A percentile compares a stretch with the other conserved stretches of the same genome.
Evolutionary conservation across 2,329 filamentous ascomycete species (phyloP).

Genomic region (Colletotrichum magnum): DNA sequence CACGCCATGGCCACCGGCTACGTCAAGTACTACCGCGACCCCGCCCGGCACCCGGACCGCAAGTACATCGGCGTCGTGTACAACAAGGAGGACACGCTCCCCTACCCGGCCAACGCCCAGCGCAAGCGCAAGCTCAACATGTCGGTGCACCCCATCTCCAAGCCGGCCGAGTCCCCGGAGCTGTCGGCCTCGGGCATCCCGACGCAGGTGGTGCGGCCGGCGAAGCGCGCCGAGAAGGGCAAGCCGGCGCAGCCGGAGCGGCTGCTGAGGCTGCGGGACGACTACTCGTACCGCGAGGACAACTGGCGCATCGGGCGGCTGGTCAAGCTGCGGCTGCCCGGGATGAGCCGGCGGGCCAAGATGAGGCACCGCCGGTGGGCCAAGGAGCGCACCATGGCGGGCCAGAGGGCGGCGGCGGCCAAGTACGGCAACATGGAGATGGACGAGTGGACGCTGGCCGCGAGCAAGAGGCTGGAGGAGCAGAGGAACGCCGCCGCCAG

Average conservation of each 20-base stretch:
- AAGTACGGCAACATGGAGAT: constrained; percentile 46
- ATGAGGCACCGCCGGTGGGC: constrained; percentile 61
- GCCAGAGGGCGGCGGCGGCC: constrained; percentile 55
- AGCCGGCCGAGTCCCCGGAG: constrained; percentile 52
- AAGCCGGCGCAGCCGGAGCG: constrained; percentile 58
- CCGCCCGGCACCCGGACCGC: constrained; percentile 82
- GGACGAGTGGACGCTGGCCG: constrained; percentile 46
- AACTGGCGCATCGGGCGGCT: constrained; percentile 72
- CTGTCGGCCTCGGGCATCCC: constrained; percentile 67
- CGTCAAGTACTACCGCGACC: constrained; percentile 97
- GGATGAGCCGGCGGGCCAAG: constrained; percentile 61
- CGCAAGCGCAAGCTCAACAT: constrained; percentile 84
- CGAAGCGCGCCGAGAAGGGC: constrained; percentile 45
- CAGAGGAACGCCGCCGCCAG: constrained; percentile 45
- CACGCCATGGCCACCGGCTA: constrained; percentile 88
- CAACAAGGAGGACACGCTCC: constrained; percentile 84
- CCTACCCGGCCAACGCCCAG: constrained; percentile 80
- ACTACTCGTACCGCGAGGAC: constrained; percentile 73
- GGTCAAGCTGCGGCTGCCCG: constrained; percentile 57
- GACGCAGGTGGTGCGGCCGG: constrained; percentile 58
- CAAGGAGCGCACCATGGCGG: constrained; percentile 55
- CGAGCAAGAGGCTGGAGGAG: constrained; percentile 46
- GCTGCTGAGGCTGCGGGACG: constrained; percentile 63
- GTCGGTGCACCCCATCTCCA: constrained; percentile 66
- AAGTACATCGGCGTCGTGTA: constrained; percentile 97